Evolutionary conservation across 768 basidiomycete species (phyloP).

Genomic region (Galerina sulciceps): DNA sequence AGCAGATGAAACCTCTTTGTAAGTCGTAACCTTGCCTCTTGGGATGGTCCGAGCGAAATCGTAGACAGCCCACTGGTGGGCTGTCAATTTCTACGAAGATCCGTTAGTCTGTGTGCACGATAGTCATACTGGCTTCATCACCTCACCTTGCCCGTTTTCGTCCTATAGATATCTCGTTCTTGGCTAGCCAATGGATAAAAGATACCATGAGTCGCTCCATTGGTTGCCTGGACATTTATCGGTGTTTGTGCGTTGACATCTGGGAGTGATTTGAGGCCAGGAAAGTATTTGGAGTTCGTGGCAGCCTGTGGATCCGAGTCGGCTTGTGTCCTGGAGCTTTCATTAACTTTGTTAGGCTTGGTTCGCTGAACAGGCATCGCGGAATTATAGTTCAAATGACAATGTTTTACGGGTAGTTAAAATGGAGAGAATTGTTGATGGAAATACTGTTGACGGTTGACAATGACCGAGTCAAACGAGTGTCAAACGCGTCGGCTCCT

Average conservation of each 20-base stretch:
- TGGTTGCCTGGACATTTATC: not conserved
- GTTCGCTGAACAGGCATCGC: not conserved
- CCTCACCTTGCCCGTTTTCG: conserved; percentile 38
- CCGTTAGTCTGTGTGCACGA: not conserved
- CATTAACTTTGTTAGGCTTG: not conserved
- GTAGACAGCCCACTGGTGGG: conserved; percentile 65
- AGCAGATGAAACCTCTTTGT: conserved; percentile 53
- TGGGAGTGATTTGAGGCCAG: not conserved
- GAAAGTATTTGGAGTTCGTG: not conserved
- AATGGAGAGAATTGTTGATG: not conserved
- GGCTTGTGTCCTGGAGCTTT: not conserved
- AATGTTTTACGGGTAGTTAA: not conserved
- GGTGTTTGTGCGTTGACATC: not conserved
- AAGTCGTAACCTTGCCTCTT: conserved; percentile 56
- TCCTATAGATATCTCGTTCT: conserved; percentile 35
- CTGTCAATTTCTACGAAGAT: conserved; percentile 44
- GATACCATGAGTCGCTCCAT: not conserved
- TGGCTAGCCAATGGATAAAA: conserved; percentile 1
- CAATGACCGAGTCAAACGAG: no score
- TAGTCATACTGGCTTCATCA: not conserved
- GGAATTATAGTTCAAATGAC: not conserved
- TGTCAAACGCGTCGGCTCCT: not conserved
- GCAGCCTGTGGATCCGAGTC: not conserved
- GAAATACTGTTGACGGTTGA: no score
- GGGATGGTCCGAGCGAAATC: conserved; percentile 56